Base-by-base conservation (phyloP, 345 rosid genomes). In the Camelina sativa region DNA sequence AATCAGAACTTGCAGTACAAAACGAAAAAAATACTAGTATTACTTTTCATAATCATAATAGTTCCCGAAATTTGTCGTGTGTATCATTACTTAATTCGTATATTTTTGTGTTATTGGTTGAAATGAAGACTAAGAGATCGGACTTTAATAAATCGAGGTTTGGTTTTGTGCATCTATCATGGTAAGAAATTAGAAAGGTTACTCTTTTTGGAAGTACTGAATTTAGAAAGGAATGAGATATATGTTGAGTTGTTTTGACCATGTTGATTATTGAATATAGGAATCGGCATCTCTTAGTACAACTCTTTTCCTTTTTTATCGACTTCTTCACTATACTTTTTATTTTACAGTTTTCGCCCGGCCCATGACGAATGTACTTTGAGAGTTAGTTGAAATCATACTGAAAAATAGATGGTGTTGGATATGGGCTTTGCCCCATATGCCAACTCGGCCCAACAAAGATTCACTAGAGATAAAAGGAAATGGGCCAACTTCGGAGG, bases 161-260 rank as follows among this genome's bases (percentile, higher is more conserved):
- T 72, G 44, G 69, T 62, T 19, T 63, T 62, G 22, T 52, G 62
- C 5, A 28, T 41, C 53, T 71, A n/a, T 71, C 53, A 62, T 52
- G 43, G 76, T 41, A 53, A 52, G 52, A 72, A 62, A 28, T 28
- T 28, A 28, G 30, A 72, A 41, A 53, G 19, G 62, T 32, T 34
- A 19, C 47, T 30, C 12, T 17, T 55, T 44, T 43, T 34, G 41
- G 55, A 65, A 56, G n/a, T 56, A 37, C 72, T 65, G 41, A 12
- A 65, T 56, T n/a, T 74, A 65, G 50, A 47, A 73, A 74, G 43
- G 16, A 46, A 56, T 9, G 50, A 74, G 13, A 35, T 15, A 57
- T 46, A 17, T 28, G 30, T 28, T 28, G 30, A 28, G 30, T 28
- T 46, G 41, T 74, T 44, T 74, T 44, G 65, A 44, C 38, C 71